Base-by-base conservation (phyloP, 805 yeast genomes). In the Phaffomyces antillensis region DNA sequence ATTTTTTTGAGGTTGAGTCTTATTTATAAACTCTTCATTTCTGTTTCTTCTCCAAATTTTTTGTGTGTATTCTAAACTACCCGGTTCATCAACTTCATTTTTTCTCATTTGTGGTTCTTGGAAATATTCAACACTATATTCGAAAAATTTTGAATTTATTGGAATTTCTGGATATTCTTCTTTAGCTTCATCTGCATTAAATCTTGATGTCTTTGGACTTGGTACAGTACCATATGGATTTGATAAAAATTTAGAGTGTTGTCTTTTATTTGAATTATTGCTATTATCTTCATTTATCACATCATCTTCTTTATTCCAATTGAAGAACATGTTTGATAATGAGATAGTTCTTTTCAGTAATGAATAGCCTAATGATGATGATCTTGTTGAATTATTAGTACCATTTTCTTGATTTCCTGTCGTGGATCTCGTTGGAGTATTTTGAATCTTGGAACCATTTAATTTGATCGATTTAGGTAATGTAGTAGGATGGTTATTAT, bases 101-200 rank as follows among this genome's bases (percentile, higher is more conserved):
- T 79, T 81, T 11, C 86, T 80, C 83, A 90, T 83, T 59, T 91
- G 98, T 0, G 99, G 97, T 59, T 90, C 98, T 57, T 90, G 96
- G 67, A 91, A 93, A 58, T 89, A 90, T 61, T 93, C 99, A 47
- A 87, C 60, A 54, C 85, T 77, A 62, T 83, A 86, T 42, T 82
- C 86, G 49, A 85, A 75, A 54, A 86, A 83, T 7, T 77, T 76
- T 10, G 87, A 81, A 5, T 70, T 69, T 11, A 77, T 60, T 1
- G 87, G 84, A 4, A 83, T 55, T 6, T 64, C 65, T 3, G 61
- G 49, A 20, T 47, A 44, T 17, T 56, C 59, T 35, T 54, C 55
- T 23, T 41, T 44, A 0, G 48, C 43, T 15, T 55, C 59, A 16
- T 49, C 50, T 13, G 45, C 52, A 25, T 65, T 61, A 52, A 72